These are phyloP conservation scores for Colletotrichum horii DNA, from an alignment of 2,329 filamentous ascomycete species.

Conservation along the genomic window DNA sequence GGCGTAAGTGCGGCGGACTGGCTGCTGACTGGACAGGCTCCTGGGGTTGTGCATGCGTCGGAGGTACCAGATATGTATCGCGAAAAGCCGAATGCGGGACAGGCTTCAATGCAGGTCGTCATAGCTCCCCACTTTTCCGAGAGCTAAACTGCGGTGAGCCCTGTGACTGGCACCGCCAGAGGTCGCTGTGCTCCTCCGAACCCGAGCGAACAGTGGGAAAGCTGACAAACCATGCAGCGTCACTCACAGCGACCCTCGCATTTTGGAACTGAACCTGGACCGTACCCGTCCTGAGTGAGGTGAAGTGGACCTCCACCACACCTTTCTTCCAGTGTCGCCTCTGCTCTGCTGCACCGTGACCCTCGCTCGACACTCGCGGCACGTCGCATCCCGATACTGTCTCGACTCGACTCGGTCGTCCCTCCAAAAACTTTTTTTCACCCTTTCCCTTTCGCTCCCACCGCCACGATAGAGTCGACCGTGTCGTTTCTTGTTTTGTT, in stretches of 20 bases:
- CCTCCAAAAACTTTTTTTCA: not conserved
- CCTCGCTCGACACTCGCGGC: not conserved
- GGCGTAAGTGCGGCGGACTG: not conserved
- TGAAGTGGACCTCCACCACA: not conserved
- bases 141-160: constrained; percentile 15
- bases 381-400: constrained; percentile 10
- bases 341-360: not conserved
- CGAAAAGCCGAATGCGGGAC: constrained; percentile 16
- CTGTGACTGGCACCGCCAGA: not conserved
- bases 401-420: constrained; percentile 10
- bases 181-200: not conserved
- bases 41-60: not conserved
- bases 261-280: not conserved
- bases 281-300: too few relatives aligned
- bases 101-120: constrained; percentile 22
- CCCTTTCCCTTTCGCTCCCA: not conserved
- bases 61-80: constrained; percentile 15
- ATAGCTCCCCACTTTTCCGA: constrained; percentile 19
- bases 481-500: not conserved
- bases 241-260: not conserved
- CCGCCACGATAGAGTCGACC: not conserved
- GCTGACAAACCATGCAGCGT: constrained; percentile 20
- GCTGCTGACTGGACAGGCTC: not conserved
- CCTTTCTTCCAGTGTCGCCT: not conserved
- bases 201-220: not conserved